Conservation (phyloP, 768 basidiomycete genomes). For the Hygrocybe coccinea region DNA sequence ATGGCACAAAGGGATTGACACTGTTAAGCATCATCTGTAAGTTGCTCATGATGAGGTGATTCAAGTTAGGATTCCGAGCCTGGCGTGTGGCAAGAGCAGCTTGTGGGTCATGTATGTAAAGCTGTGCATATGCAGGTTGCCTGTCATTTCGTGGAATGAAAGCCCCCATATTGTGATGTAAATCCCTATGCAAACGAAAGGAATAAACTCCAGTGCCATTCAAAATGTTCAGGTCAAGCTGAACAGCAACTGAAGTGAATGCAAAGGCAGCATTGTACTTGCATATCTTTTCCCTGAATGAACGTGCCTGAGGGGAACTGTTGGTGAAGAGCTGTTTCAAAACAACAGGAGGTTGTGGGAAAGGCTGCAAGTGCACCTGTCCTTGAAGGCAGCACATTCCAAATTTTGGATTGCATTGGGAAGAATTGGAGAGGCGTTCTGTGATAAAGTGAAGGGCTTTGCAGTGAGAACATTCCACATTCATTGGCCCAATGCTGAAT, state of each 20-base stretch:
- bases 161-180: slow-evolving; percentile 31
- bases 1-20: too few species aligned
- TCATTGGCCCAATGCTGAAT: background rate
- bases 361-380: background rate
- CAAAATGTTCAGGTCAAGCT: background rate
- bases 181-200: slow-evolving; percentile 27
- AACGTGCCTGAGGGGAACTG: background rate
- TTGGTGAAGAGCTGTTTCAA: background rate
- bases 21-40: background rate
- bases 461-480: background rate
- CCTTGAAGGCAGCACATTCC: background rate
- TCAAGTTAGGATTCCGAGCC: background rate
- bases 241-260: slow-evolving; percentile 26
- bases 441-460: background rate
- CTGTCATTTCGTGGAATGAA: slow-evolving; percentile 21
- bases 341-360: background rate
- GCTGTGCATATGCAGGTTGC: slow-evolving; percentile 30
- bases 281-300: slow-evolving; percentile 28
- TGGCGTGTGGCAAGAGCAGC: slow-evolving; percentile 14
- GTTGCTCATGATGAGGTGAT: background rate
- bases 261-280: slow-evolving; percentile 37
- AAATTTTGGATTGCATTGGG: background rate
- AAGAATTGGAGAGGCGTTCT: background rate
- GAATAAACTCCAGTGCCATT: background rate
- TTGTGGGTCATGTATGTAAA: slow-evolving; percentile 36